Evolutionary conservation across 75 land plant species (phyloP).

Genomic region (Cunninghamia lanceolata): DNA sequence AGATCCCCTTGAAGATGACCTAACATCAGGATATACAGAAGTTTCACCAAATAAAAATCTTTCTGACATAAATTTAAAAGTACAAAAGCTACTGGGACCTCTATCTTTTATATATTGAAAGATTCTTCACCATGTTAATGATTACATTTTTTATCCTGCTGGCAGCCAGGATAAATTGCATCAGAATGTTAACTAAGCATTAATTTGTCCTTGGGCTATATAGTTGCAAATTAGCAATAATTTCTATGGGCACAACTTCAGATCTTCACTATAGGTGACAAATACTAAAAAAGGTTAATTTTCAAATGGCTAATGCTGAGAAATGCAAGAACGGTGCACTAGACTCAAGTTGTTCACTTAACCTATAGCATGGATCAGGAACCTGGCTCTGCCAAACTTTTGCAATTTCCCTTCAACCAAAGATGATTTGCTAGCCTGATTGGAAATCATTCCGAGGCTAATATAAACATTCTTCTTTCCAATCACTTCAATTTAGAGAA

Average conservation of each 20-base stretch:
- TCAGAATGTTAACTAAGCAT: background rate
- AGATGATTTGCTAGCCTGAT: background rate
- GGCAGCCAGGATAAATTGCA: background rate
- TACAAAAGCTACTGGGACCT: background rate
- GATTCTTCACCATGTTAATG: background rate
- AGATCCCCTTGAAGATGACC: background rate
- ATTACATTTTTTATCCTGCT: background rate
- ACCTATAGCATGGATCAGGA: background rate
- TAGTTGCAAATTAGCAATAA: background rate
- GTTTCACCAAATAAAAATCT: background rate
- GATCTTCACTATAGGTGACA: background rate
- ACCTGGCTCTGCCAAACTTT: background rate
- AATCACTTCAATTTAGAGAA: constrained; percentile 30
- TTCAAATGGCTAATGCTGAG: background rate
- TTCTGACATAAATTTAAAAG: background rate
- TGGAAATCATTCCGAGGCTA: background rate
- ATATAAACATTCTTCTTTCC: background rate
- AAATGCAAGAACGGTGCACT: background rate
- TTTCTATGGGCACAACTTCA: background rate
- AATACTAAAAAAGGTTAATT: background rate
- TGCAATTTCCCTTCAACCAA: background rate
- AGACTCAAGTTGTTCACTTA: background rate
- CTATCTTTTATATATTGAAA: background rate
- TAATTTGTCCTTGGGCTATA: background rate
- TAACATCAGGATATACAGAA: background rate